Evolutionary conservation across 345 rosid genomes (phyloP), one percentile per base, ranked within the genome.

Genomic region (Nasturtium officinale): DNA sequence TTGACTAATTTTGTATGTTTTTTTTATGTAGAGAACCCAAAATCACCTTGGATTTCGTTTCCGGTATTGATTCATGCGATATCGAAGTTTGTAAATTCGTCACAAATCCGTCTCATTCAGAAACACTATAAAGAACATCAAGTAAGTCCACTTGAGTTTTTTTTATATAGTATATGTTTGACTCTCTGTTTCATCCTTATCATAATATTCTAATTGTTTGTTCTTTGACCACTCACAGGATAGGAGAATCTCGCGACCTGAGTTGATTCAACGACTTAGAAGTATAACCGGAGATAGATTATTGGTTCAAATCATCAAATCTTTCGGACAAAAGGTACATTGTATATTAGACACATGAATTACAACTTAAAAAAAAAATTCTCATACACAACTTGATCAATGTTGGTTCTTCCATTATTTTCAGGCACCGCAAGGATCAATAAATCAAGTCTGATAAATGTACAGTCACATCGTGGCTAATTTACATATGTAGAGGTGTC

Each of bases 1-100:
- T 11, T 58, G 17, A 47, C 16, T 74, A 45, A 55, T 68, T 71
- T 20, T 37, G 32, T 38, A 25, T 18, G 42, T 23, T 29, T 3
- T n/a, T 65, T 76, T 25, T 1, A 71, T 6, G 47, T 25, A 59
- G 78, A 74, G 54, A 71, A 6, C 10, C 91, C 89, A 15, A 86
- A 75, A 55, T 87, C 89, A 6, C 91, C 96, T 10, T 90, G 92
- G 90, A 81, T 90, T 78, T 75, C 83, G 1, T 86, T 90, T 74
- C 80, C 87, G 12, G 77, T 73, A 32, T 80, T 86, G 33, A 81
- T 90, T 13, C 70, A 85, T 4, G 72, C 75, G 26, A 83, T 92
- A 9, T 83, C 89, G 0, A 78, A 82, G 78, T 82, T 80, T 59
- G 67, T 92, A 57, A 75, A 85, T 55, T 75, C 77, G 6, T 55